Percentiles rank a stretch among this genome's conserved stretches.
These are phyloP conservation scores for Oenanthe sinensis DNA, from an alignment of 129 eudicot genomes.

Conservation along the genomic window DNA sequence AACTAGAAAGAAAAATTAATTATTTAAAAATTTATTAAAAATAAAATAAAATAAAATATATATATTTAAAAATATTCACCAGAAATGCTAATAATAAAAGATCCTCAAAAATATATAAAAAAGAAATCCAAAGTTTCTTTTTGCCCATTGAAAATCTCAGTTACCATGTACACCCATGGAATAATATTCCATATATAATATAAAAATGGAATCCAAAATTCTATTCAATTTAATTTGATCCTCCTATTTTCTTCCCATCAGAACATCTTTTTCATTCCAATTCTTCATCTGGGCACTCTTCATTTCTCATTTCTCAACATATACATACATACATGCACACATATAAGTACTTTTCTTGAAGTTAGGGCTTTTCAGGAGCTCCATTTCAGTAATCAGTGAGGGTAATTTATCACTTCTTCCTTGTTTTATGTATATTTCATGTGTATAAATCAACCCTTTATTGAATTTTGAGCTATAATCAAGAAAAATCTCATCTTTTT, in stretches of 20 bases:
- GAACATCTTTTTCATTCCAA: not conserved
- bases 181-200: no score
- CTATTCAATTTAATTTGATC: not conserved
- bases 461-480: not conserved
- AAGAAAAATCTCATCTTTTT: not conserved
- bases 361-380: not conserved
- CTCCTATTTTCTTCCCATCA: not conserved
- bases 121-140: no score
- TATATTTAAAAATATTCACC: no score
- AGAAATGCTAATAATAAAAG: no score
- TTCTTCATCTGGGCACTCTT: not conserved
- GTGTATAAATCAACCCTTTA: not conserved
- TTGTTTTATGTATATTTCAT: not conserved
- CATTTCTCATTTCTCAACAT: not conserved
- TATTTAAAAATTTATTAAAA: no score
- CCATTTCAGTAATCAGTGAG: not conserved
- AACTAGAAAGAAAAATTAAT: no score
- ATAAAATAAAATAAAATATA: no score
- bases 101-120: no score
- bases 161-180: no score
- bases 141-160: no score
- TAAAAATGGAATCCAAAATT: not conserved
- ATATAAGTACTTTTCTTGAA: not conserved
- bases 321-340: not conserved
- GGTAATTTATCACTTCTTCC: not conserved